phyloP scores from a whole-genome alignment of 1,139 yeast species.

The Saccharomycopsis crataegensis region DNA sequence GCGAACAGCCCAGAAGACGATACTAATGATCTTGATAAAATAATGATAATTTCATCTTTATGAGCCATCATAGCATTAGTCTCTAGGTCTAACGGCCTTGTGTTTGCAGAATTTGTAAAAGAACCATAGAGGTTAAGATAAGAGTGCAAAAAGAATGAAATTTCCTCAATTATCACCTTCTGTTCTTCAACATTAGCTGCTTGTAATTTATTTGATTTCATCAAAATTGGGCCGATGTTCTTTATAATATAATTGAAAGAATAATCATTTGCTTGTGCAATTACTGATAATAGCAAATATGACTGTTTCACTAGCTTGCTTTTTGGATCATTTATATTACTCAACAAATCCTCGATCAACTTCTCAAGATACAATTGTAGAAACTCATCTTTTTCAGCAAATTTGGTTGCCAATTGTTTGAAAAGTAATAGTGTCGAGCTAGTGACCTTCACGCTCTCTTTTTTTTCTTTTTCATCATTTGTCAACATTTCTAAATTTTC shows the following conservation, averaged over 20 bases:
- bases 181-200: constrained; percentile 41
- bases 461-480: constrained; percentile 31
- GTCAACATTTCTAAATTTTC: constrained; percentile 24
- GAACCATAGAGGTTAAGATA: constrained; percentile 27
- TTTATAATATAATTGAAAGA: constrained; percentile 43
- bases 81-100: constrained; percentile 15
- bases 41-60: constrained; percentile 61
- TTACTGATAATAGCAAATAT: constrained; percentile 47
- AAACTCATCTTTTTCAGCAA: constrained; percentile 28
- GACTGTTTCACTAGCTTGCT: constrained; percentile 56
- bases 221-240: constrained; percentile 31
- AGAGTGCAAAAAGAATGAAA: constrained; percentile 48
- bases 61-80: constrained; percentile 33
- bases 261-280: constrained; percentile 38
- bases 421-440: constrained; percentile 42
- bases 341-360: constrained; percentile 39
- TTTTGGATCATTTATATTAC: constrained; percentile 30
- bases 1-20: constrained; percentile 61
- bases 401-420: constrained; percentile 32
- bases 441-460: constrained; percentile 2
- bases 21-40: constrained; percentile 60
- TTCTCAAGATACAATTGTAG: constrained; percentile 33
- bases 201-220: constrained; percentile 26
- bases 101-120: background rate
- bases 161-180: constrained; percentile 50